These are phyloP conservation scores for Paecilomyces formosus DNA, from an alignment of 2,329 filamentous ascomycete species.

Conservation along the genomic window DNA sequence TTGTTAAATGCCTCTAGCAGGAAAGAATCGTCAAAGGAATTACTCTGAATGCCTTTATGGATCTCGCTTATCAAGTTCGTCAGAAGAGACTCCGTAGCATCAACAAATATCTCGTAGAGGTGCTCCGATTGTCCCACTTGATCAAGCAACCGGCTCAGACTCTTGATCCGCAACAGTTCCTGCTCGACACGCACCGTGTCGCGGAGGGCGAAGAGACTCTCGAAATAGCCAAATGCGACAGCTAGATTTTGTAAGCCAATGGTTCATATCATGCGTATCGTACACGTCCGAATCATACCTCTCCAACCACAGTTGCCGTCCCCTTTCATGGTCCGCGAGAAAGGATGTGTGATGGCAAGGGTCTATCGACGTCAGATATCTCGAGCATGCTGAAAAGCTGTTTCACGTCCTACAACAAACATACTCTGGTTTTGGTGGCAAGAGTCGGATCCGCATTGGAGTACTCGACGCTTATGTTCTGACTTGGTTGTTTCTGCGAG, in stretches of 20 bases:
- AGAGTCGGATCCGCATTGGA: conserved; percentile 79
- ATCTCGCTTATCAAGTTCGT: conserved; percentile 55
- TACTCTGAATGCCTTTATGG: conserved; percentile 47
- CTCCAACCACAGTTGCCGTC: conserved; percentile 97
- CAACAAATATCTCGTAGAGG: conserved; percentile 75
- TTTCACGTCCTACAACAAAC: conserved; percentile 5
- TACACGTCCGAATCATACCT: conserved; percentile 55
- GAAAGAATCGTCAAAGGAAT: conserved; percentile 47
- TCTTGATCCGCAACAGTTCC: conserved; percentile 65
- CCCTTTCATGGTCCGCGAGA: conserved; percentile 80
- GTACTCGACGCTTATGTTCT: conserved; percentile 75
- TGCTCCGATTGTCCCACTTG: conserved; percentile 61
- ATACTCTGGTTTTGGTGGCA: conserved; percentile 77
- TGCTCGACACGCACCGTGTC: conserved; percentile 58
- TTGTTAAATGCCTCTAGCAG: conserved; percentile 70
- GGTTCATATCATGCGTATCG: conserved; percentile 4
- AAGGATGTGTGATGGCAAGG: conserved; percentile 74
- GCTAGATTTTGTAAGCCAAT: conserved; percentile 46
- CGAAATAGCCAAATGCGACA: conserved; percentile 88
- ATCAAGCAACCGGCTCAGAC: conserved; percentile 63
- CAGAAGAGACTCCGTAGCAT: conserved; percentile 64
- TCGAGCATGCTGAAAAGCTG: conserved; percentile 3
- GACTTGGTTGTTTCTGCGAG: conserved; percentile 67
- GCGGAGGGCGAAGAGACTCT: conserved; percentile 65
- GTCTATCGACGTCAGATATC: conserved; percentile 44